Evolutionary conservation across 805 yeast genomes (phyloP).

Genomic region (baker's yeast (Saccharomyces cerevisiae)): DNA sequence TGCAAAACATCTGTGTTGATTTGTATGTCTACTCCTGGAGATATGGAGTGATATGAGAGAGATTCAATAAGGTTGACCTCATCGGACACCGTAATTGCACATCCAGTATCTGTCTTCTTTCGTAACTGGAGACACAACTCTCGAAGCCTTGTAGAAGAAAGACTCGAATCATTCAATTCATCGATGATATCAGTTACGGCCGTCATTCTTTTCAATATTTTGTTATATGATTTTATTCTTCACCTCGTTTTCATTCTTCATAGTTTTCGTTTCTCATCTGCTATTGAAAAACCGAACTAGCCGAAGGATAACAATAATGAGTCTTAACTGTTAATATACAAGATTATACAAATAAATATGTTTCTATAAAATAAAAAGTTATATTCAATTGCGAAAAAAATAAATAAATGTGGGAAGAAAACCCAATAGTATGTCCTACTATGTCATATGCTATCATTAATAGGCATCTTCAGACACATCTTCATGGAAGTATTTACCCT

Average conservation of each 20-base stretch:
- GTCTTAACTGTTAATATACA: not conserved
- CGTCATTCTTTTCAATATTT: not conserved
- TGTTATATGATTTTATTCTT: not conserved
- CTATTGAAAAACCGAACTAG: no score
- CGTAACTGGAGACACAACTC: not conserved
- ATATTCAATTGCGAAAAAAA: not conserved
- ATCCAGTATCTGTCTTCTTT: not conserved
- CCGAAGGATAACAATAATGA: not conserved
- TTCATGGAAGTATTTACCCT: conserved; percentile 92
- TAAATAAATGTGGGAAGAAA: not conserved
- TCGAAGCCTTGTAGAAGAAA: not conserved
- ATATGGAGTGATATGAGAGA: not conserved
- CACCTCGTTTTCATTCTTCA: not conserved
- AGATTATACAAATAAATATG: conserved; percentile 3
- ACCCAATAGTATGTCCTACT: not conserved
- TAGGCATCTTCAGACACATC: conserved; percentile 74
- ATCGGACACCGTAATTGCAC: not conserved
- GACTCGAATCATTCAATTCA: not conserved
- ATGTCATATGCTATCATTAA: conserved; percentile 7
- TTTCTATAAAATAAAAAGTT: not conserved
- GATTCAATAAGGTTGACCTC: not conserved
- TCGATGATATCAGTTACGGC: not conserved
- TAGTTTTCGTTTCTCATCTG: not conserved
- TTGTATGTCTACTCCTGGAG: not conserved
- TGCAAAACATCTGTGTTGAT: not conserved